Conservation (phyloP, 164 flowering plant genomes). For the Platanus orientalis region DNA sequence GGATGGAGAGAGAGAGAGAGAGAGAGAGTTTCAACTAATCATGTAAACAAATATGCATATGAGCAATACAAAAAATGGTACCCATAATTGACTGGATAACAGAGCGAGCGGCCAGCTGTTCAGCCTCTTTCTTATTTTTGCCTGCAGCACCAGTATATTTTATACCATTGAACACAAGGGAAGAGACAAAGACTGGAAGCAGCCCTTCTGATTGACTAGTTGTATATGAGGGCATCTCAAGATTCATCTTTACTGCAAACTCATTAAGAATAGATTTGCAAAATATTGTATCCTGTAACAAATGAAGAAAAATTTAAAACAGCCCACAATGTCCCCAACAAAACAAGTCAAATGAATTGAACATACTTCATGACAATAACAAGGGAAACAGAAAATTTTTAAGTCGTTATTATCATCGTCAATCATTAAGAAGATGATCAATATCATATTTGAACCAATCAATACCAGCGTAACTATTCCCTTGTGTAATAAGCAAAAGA, state of each 20-base stretch:
- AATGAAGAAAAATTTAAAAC: neutral
- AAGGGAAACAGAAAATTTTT: too few relatives aligned
- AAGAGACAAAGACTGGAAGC: conserved; percentile 43
- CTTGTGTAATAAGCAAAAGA: too few relatives aligned
- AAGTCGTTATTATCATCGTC: too few relatives aligned
- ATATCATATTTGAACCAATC: too few relatives aligned
- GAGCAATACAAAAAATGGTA: neutral
- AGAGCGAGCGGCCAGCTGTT: conserved; percentile 57
- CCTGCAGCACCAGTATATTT: conserved; percentile 32
- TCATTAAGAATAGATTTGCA: conserved; percentile 66
- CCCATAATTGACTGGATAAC: conserved; percentile 42
- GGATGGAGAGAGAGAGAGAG: too few relatives aligned
- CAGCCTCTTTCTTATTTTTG: conserved; percentile 65
- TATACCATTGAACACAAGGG: conserved; percentile 40
- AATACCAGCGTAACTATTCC: too few relatives aligned
- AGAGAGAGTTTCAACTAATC: neutral
- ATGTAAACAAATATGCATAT: neutral
- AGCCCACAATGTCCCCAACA: neutral
- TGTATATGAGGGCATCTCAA: conserved; percentile 34
- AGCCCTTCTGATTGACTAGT: conserved; percentile 29
- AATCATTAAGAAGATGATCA: too few relatives aligned
- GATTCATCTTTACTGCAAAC: conserved; percentile 46
- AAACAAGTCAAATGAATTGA: neutral
- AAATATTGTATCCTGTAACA: conserved; percentile 42
- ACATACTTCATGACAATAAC: neutral